Percentiles rank a stretch among this genome's conserved stretches.
Evolutionary conservation across 441 rosid genomes (phyloP).

Genomic region (Arabidopsis lyrata): DNA sequence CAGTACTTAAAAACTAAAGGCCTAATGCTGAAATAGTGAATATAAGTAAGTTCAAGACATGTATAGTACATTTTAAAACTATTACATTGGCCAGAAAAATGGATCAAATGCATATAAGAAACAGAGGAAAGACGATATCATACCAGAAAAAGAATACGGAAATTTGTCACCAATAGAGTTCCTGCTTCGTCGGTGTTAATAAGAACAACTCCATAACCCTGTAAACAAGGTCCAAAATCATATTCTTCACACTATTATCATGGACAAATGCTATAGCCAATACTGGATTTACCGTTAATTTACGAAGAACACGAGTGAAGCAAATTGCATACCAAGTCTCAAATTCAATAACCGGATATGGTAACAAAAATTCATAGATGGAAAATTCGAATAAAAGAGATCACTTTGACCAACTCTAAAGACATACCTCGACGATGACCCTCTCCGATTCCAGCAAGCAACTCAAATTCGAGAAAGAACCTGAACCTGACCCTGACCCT

Average conservation of each 20-base stretch:
- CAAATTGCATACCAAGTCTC: slow-evolving; percentile 20
- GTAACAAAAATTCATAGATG: background rate
- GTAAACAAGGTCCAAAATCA: slow-evolving; percentile 41
- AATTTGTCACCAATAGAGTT: slow-evolving; percentile 83
- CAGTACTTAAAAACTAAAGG: background rate
- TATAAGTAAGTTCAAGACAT: slow-evolving; percentile 6
- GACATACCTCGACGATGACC: slow-evolving; percentile 66
- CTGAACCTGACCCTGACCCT: slow-evolving; percentile 51
- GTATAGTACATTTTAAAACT: background rate
- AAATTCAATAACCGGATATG: slow-evolving; percentile 5
- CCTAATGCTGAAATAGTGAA: slow-evolving; percentile 6
- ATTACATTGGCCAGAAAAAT: background rate
- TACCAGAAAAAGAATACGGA: slow-evolving; percentile 92
- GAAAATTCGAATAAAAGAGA: background rate
- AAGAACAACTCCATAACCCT: slow-evolving; percentile 90
- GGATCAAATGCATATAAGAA: slow-evolving; percentile 22
- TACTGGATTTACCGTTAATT: background rate
- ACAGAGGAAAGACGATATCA: slow-evolving; percentile 43
- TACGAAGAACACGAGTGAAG: slow-evolving; percentile 1
- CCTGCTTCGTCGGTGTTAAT: slow-evolving; percentile 87
- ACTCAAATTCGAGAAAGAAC: slow-evolving; percentile 61
- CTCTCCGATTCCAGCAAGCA: slow-evolving; percentile 82
- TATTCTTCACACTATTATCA: background rate
- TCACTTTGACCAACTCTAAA: background rate
- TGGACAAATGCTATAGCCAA: background rate